These are phyloP conservation scores for Eucalyptus victrix DNA, from an alignment of 345 rosid genomes.

Conservation along the genomic window DNA sequence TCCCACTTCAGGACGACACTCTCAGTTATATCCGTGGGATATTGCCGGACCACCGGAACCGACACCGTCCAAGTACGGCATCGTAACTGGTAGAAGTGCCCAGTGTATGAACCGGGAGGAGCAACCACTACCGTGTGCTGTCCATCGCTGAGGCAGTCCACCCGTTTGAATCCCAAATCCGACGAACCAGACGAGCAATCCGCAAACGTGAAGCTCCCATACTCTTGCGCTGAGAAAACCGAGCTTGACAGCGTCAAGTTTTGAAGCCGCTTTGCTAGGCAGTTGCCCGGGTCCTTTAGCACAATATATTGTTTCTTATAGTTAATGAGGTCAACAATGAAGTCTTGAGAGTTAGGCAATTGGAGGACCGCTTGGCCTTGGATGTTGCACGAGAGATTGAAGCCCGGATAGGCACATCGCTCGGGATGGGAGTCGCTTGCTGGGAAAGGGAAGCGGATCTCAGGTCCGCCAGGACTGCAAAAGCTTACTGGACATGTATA, in stretches of 20 bases:
- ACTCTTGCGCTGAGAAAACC: not conserved
- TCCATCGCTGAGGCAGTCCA: not conserved
- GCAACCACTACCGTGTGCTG: not conserved
- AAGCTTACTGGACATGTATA: not conserved
- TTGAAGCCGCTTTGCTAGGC: not conserved
- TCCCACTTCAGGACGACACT: not conserved
- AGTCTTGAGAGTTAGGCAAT: not conserved
- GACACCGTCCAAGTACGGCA: not conserved
- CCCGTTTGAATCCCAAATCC: not conserved
- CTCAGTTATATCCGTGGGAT: not conserved
- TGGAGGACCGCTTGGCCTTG: not conserved
- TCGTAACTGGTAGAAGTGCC: not conserved
- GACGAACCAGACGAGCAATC: not conserved
- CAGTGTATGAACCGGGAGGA: not conserved
- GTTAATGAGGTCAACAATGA: not conserved
- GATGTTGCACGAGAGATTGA: not conserved
- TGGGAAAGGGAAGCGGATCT: not conserved
- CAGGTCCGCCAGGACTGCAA: not conserved
- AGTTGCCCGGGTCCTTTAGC: not conserved
- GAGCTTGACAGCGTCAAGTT: not conserved
- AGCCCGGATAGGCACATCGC: not conserved
- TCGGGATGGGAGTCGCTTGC: not conserved
- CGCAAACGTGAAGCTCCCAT: not conserved
- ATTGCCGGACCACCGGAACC: not conserved
- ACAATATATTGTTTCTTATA: not conserved